Conservation (phyloP, 306 rosid genomes). For the Malus asiatica region DNA sequence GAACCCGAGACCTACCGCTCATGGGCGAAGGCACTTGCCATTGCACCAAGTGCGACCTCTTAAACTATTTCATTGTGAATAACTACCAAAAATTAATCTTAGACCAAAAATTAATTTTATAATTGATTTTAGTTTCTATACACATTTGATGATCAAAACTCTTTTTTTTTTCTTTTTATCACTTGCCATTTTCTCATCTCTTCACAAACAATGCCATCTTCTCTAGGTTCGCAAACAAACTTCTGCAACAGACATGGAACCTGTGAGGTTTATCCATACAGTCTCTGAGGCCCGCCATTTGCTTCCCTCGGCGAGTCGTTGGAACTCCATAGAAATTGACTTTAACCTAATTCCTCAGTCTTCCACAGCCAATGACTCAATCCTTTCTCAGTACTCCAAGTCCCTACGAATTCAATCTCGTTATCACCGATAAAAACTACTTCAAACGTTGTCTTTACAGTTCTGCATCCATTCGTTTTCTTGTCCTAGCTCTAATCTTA, state of each 20-base stretch:
- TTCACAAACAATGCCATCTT: background rate
- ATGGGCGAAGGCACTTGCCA: no score
- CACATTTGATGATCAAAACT: background rate
- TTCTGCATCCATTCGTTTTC: constrained; percentile 15
- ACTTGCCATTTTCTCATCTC: background rate
- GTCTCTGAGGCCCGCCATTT: constrained; percentile 45
- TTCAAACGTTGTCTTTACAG: constrained; percentile 38
- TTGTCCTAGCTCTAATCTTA: constrained; percentile 30
- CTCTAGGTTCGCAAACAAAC: background rate
- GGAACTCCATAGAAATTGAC: constrained; percentile 41
- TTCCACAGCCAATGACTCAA: constrained; percentile 35
- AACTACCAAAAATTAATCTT: background rate
- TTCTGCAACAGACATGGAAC: constrained; percentile 17
- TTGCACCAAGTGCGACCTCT: no score
- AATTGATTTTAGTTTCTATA: background rate
- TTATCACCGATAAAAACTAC: constrained; percentile 37
- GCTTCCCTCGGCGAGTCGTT: constrained; percentile 51
- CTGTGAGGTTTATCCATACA: constrained; percentile 35
- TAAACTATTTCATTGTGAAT: background rate
- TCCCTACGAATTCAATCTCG: constrained; percentile 43
- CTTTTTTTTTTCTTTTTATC: background rate
- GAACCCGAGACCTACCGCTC: no score
- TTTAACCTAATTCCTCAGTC: constrained; percentile 31
- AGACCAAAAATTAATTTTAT: background rate
- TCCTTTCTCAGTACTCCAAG: constrained; percentile 46